Evolutionary conservation across 495 filamentous ascomycete species (phyloP).

Genomic region (Penicillium egyptiacum): DNA sequence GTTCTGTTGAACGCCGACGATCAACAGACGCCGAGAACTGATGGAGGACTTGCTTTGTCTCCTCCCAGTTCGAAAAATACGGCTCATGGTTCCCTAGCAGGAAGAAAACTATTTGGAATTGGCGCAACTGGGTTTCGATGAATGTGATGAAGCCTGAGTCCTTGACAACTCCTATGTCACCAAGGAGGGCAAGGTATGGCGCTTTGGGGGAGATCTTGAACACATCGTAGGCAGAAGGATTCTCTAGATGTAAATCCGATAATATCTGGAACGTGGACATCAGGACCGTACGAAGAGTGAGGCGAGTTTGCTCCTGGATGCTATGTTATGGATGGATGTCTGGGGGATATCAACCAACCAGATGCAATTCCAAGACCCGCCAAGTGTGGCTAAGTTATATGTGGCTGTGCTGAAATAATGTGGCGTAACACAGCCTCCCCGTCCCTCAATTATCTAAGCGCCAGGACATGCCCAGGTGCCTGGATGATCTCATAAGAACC

Average conservation of each 20-base stretch:
- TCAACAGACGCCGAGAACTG: slow-evolving; percentile 24
- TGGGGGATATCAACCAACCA: background rate
- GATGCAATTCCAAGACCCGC: background rate
- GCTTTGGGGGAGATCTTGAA: slow-evolving; percentile 47
- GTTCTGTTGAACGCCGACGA: slow-evolving; percentile 8
- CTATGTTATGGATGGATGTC: background rate
- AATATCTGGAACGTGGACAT: slow-evolving; percentile 50
- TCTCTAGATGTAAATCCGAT: slow-evolving; percentile 60
- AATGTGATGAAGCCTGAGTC: slow-evolving; percentile 45
- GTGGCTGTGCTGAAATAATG: slow-evolving; percentile 20
- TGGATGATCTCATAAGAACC: slow-evolving; percentile 21
- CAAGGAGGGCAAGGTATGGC: slow-evolving; percentile 55
- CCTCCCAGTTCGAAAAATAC: slow-evolving; percentile 45
- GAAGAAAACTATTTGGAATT: slow-evolving; percentile 51
- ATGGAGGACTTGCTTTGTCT: slow-evolving; percentile 23
- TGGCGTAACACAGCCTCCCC: slow-evolving; percentile 22
- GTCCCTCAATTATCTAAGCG: slow-evolving; percentile 32
- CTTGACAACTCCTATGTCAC: slow-evolving; percentile 54
- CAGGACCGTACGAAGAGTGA: background rate
- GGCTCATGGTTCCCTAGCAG: slow-evolving; percentile 60
- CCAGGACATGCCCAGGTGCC: slow-evolving; percentile 15
- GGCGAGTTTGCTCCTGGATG: background rate
- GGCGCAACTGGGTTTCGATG: slow-evolving; percentile 43
- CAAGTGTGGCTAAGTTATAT: slow-evolving; percentile 17
- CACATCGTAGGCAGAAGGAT: slow-evolving; percentile 42